phyloP scores from a whole-genome alignment of 2,329 filamentous ascomycete genomes.

The Rachicladosporium sp. region DNA sequence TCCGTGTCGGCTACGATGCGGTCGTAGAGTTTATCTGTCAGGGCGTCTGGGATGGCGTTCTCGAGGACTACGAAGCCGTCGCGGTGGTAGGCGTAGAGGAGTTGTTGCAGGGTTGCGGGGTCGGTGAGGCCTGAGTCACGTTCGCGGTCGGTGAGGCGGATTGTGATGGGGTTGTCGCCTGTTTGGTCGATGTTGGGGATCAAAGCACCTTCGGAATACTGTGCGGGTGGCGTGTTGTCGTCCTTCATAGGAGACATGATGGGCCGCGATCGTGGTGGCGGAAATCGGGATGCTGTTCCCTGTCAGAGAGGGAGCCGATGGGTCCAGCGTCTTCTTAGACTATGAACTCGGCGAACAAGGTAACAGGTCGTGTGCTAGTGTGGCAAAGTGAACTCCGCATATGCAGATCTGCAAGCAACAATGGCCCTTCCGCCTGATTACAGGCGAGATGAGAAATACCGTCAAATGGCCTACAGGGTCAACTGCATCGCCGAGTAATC shows the following conservation, averaged over 20 bases:
- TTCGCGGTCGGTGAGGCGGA: slow-evolving; percentile 8
- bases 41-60: slow-evolving; percentile 14
- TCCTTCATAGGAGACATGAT: neutral
- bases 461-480: no score
- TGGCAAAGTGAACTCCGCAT: no score
- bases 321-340: no score
- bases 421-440: no score
- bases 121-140: slow-evolving; percentile 3
- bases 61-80: slow-evolving; percentile 25
- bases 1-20: slow-evolving; percentile 11
- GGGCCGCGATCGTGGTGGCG: no score
- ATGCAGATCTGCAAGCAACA: no score
- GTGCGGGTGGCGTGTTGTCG: neutral
- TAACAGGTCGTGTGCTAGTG: no score
- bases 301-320: no score
- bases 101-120: slow-evolving; percentile 7
- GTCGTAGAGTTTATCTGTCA: slow-evolving; percentile 9
- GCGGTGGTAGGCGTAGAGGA: slow-evolving; percentile 12
- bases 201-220: slow-evolving; percentile 5
- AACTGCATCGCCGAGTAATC: no score
- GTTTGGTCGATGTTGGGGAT: slow-evolving; percentile 5
- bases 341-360: no score
- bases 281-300: no score
- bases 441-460: no score
- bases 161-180: slow-evolving; percentile 6